Evolutionary conservation across 352 stramenopile species (phyloP), one percentile per base, ranked within the genome.

Genomic region (Blastocystis sp.): DNA sequence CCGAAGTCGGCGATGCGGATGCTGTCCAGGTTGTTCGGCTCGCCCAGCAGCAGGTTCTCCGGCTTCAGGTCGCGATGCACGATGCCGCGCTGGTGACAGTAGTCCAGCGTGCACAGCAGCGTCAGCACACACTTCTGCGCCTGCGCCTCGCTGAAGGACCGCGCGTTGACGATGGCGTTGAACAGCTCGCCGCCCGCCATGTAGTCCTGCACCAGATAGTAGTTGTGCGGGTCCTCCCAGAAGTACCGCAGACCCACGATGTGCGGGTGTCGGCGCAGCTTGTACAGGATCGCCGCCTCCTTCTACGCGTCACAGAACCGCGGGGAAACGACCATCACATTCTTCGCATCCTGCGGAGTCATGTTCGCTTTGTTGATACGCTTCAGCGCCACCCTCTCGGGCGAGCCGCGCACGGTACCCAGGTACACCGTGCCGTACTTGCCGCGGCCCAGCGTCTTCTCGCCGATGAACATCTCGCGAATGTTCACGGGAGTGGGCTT

Each of bases 1-100:
- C 97, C 97, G 92, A 99, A 99, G 90, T 99, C 97, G 11, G 96
- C 97, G 91, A 99, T 98, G 90, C 99, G 99, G 89, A 99, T 96
- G 90, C 98, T 98, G 89, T 98, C 92, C 62, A 95, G 92, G 77
- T 95, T 92, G n/a, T 92, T 91, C 0, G 90, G 90, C 65, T 92
- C 94, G 88, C 91, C 92, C 60, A 95, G 90, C 88, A 96, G 89
- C 69, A 96, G 76, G 88, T 96, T 96, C 88, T 96, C 93, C 0
- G 93, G 93, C 88, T 96, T 94, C 21, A 90, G 74, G 61, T 90
- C 89, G 21, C 88, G 79, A 52, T 90, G 92, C 74, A 95, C 92
- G 40, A 96, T 91, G 87, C 93, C 93, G 70, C 92, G 91, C 78
- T 94, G 92, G 89, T 96, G 93, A 78, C 92, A 95, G 88, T 96